A percentile compares a stretch with the other conserved stretches of the same genome.
phyloP scores from a whole-genome alignment of 257 asterid species.

The Scutellaria minor region DNA sequence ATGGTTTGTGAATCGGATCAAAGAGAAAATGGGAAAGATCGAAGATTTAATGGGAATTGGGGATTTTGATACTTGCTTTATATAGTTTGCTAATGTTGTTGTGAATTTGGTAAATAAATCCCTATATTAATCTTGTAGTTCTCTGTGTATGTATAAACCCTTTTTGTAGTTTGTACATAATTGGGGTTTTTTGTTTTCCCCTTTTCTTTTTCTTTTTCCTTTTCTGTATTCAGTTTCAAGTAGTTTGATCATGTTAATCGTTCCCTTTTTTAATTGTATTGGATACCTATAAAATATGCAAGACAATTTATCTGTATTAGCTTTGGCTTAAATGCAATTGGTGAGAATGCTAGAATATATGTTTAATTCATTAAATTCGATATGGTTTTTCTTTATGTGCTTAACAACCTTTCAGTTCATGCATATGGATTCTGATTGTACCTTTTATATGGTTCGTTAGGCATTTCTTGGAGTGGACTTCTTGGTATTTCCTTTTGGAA shows the following conservation, averaged over 20 bases:
- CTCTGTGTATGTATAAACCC: not conserved
- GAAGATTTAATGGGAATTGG: not conserved
- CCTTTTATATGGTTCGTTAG: slow-evolving; percentile 29
- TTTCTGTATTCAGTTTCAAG: not conserved
- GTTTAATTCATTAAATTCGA: too few species aligned
- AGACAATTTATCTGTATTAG: too few species aligned
- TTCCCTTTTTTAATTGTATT: not conserved
- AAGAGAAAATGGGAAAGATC: not conserved
- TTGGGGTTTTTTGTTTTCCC: not conserved
- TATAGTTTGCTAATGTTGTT: not conserved
- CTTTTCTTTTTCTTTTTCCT: not conserved
- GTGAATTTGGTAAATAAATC: not conserved
- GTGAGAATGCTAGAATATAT: too few species aligned
- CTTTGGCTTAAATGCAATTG: too few species aligned
- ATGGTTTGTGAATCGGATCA: not conserved
- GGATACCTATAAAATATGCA: slow-evolving; percentile 4
- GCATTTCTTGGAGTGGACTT: slow-evolving; percentile 16
- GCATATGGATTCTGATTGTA: slow-evolving; percentile 1
- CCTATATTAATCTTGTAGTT: not conserved
- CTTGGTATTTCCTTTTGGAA: slow-evolving; percentile 8
- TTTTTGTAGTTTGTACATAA: not conserved
- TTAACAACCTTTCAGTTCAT: not conserved
- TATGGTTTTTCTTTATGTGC: too few species aligned
- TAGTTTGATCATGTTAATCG: not conserved
- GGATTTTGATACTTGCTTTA: not conserved